Percentiles rank a stretch among this genome's conserved stretches.
Evolutionary conservation across 129 eudicot species (phyloP).

Genomic region (Flaveria linearis): DNA sequence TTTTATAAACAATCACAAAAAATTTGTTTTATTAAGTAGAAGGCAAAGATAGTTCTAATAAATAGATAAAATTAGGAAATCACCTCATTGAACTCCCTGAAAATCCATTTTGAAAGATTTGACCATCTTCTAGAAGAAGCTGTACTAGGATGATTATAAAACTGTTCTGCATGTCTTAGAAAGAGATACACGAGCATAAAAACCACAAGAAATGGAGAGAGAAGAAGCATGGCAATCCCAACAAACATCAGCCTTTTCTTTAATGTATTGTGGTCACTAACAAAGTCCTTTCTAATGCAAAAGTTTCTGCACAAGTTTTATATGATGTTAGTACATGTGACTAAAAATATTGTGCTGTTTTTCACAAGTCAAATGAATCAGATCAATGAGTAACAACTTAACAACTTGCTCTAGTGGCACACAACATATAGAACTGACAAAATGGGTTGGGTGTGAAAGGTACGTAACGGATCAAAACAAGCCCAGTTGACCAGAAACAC

Average conservation of each 20-base stretch:
- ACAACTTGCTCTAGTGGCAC: background rate
- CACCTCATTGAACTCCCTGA: slow-evolving; percentile 87
- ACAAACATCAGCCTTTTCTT: slow-evolving; percentile 74
- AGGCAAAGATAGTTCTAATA: background rate
- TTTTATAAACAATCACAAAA: background rate
- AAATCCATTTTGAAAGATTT: slow-evolving; percentile 87
- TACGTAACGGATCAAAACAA: background rate
- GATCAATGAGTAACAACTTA: background rate
- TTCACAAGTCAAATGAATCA: background rate
- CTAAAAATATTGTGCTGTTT: background rate
- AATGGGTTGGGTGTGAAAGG: background rate
- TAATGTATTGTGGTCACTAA: slow-evolving; percentile 58
- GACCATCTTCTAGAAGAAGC: slow-evolving; percentile 95
- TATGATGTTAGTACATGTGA: slow-evolving; percentile 5
- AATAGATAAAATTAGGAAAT: background rate
- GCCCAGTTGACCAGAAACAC: background rate
- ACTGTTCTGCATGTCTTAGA: slow-evolving; percentile 88
- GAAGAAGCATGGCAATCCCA: slow-evolving; percentile 74
- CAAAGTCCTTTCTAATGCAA: slow-evolving; percentile 58
- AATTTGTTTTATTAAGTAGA: background rate
- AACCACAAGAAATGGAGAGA: slow-evolving; percentile 80
- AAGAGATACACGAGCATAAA: slow-evolving; percentile 91
- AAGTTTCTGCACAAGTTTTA: slow-evolving; percentile 57
- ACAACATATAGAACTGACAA: background rate
- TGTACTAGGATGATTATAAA: slow-evolving; percentile 84